Conservation (phyloP, 2,329 filamentous ascomycete species). For the Didymosphaeria variabile region DNA sequence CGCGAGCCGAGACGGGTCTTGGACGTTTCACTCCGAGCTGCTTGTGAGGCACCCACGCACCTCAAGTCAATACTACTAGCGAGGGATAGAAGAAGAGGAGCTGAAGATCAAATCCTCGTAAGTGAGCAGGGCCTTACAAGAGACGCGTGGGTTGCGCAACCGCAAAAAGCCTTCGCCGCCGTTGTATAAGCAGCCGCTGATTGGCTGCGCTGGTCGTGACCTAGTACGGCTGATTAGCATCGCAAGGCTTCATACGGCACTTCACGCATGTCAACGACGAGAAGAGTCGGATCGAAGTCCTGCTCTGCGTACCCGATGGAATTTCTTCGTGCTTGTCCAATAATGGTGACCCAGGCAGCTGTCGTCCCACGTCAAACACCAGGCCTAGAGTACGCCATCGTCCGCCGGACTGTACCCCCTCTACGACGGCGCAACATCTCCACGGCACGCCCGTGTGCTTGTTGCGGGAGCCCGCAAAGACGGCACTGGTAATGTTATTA, state of each 20-base stretch:
- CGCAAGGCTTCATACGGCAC: neutral
- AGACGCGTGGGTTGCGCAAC: neutral
- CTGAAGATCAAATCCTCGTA: neutral
- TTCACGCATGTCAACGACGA: neutral
- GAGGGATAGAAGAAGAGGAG: neutral
- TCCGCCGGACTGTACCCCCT: neutral
- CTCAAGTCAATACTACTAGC: neutral
- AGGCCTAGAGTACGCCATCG: neutral
- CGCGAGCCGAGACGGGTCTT: constrained; percentile 16
- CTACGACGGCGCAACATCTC: constrained; percentile 1
- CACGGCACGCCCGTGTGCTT: neutral
- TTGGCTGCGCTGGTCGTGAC: constrained; percentile 1
- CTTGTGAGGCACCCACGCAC: neutral
- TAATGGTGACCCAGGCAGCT: neutral
- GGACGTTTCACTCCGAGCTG: constrained; percentile 15
- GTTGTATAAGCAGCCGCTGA: neutral
- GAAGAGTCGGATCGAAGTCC: neutral
- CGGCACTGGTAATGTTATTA: neutral
- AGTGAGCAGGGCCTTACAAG: neutral
- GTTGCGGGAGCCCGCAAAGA: neutral
- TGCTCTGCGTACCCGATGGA: neutral
- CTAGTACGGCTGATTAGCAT: constrained; percentile 1
- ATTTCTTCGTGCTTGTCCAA: neutral
- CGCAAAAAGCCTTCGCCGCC: constrained; percentile 10
- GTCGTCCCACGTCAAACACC: neutral